Evolutionary conservation across 2,329 filamentous ascomycete species (phyloP).

Genomic region (Neonectria sp.): DNA sequence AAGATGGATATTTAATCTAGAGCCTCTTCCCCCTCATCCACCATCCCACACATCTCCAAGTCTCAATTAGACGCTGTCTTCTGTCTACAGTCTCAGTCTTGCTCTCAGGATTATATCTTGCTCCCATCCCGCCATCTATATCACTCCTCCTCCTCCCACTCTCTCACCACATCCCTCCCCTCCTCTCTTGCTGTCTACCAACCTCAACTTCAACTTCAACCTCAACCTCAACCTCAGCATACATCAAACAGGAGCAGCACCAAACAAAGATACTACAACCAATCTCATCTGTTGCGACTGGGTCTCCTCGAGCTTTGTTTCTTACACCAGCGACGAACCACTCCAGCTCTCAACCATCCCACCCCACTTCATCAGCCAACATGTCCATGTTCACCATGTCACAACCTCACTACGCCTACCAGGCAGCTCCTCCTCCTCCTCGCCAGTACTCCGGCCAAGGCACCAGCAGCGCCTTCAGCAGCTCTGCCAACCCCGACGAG

Average conservation of each 20-base stretch:
- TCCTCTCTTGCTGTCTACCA: constrained; percentile 17
- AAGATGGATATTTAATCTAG: constrained; percentile 50
- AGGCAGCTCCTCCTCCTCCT: constrained; percentile 57
- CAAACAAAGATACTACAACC: constrained; percentile 14
- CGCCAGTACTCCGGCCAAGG: constrained; percentile 81
- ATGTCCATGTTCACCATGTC: constrained; percentile 57
- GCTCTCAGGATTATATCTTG: constrained; percentile 10
- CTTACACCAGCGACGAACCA: constrained; percentile 31
- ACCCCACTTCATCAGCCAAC: constrained; percentile 26
- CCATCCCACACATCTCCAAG: constrained; percentile 43
- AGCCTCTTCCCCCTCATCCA: constrained; percentile 49
- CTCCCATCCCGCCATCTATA: constrained; percentile 14
- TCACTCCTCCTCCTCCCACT: constrained; percentile 7
- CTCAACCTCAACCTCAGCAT: background rate
- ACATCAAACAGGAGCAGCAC: constrained; percentile 15
- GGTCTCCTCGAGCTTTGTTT: constrained; percentile 36
- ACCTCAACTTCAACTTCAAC: background rate
- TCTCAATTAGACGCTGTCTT: constrained; percentile 28
- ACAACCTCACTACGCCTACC: constrained; percentile 53
- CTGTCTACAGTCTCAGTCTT: constrained; percentile 9
- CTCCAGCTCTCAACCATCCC: constrained; percentile 22
- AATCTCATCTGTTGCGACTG: constrained; percentile 27
- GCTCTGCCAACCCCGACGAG: constrained; percentile 94
- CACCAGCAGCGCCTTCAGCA: constrained; percentile 95
- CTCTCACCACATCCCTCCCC: constrained; percentile 11